Evolutionary conservation across 1,284 basidiomycete genomes (phyloP).

Genomic region (Takashimella tepidaria): DNA sequence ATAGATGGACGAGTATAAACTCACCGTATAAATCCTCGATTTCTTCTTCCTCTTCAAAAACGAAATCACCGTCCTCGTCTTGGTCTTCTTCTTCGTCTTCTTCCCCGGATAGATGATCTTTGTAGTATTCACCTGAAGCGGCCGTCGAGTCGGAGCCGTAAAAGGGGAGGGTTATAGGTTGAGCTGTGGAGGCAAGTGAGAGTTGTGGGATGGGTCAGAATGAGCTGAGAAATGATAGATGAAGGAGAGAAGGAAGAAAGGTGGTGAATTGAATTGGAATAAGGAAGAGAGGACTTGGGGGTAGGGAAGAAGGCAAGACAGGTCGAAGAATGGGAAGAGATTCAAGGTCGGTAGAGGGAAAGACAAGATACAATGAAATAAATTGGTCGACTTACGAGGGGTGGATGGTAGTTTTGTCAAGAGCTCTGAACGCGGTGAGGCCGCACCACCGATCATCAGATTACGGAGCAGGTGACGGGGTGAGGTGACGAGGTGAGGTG

Average conservation of each 20-base stretch:
- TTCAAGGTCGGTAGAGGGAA: too few relatives aligned
- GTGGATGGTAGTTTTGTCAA: too few relatives aligned
- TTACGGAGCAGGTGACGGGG: neutral
- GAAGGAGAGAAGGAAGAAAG: neutral
- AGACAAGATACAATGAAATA: too few relatives aligned
- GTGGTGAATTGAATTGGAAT: neutral
- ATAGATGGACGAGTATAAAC: too few relatives aligned
- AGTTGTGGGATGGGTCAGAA: neutral
- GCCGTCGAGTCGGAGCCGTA: constrained; percentile 18
- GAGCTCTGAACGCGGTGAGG: neutral
- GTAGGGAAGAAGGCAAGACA: neutral
- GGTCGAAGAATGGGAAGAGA: too few relatives aligned
- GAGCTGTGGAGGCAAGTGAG: constrained; percentile 2
- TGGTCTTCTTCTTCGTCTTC: constrained; percentile 26
- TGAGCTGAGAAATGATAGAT: too few relatives aligned
- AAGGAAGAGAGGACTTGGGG: too few relatives aligned
- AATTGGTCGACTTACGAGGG: too few relatives aligned
- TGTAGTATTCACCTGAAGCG: constrained; percentile 16
- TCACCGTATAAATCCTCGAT: constrained; percentile 31
- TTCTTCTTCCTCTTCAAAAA: constrained; percentile 12
- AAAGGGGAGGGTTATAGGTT: constrained; percentile 15
- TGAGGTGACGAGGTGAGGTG: neutral
- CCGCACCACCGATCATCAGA: neutral
- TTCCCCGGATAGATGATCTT: too few relatives aligned
- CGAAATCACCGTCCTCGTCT: constrained; percentile 19